Evolutionary conservation across 192 early-diverging fungal species (phyloP), one percentile per base, ranked within the genome.

Genomic region (Coemansia sp.): DNA sequence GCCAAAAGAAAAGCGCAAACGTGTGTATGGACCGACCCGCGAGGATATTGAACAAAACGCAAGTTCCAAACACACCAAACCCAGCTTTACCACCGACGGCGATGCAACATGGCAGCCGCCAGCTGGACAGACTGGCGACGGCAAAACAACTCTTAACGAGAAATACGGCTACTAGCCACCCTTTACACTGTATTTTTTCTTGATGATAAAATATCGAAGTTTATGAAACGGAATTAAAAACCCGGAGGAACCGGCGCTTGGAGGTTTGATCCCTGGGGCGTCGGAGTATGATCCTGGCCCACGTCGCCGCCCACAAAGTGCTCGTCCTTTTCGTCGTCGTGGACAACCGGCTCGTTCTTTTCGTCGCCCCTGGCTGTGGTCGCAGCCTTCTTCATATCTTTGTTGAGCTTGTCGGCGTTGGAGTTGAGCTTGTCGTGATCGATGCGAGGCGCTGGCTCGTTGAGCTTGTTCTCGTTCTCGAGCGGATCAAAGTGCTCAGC

Each of bases 381-480:
- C 0, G 67, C 64, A 26, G 67, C 61, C 75, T 72, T 78, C 58
- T 61, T 63, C 66, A 69, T 73, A 14, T 61, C 66, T 49, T 49
- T 25, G 53, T 69, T 58, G 14, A 71, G 66, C 37, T 59, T 68
- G 2, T 64, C 60, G n/a, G 70, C 64, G 18, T 79, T 64, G 3
- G 70, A 69, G 60, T 67, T 67, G 34, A 79, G 63, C 63, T 73
- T 68, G 56, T 79, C 77, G 38, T 80, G 71, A 61, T 80, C 72
- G 53, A 80, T 71, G 60, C 66, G 67, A 11, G 77, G 77, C 0
- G 73, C 77, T 15, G 77, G 72, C 62, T 74, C 72, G 18, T 80
- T 80, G 61, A 80, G 77, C 63, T 80, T 74, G 59, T 80, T 74
- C 44, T 80, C 77, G 15, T 80, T 68, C 72, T 80, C 73, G 52